Percentiles rank a stretch among this genome's conserved stretches.
Conservation (phyloP, 2,329 filamentous ascomycete genomes). For the Penicillium psychrosexuale region DNA sequence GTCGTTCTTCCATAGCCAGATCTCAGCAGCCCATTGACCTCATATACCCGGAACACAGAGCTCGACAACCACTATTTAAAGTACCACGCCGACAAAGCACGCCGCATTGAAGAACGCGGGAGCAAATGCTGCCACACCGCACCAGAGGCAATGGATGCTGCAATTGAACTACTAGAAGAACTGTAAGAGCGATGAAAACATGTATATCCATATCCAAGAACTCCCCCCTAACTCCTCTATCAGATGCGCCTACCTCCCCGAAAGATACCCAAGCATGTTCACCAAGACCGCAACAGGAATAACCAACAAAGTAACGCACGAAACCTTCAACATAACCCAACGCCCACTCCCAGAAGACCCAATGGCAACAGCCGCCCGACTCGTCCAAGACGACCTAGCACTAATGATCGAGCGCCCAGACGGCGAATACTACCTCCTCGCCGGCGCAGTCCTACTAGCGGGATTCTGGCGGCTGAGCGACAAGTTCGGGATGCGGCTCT, state of each 20-base stretch:
- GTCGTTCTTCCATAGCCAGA: background rate
- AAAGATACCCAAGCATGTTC: conserved; percentile 72
- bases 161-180: conserved; percentile 73
- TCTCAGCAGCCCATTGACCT: background rate
- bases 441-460: conserved; percentile 70
- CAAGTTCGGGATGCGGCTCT: conserved; percentile 75
- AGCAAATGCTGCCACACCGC: conserved; percentile 66
- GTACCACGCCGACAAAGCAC: conserved; percentile 69
- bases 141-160: conserved; percentile 67
- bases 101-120: conserved; percentile 65
- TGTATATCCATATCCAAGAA: background rate
- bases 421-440: conserved; percentile 76
- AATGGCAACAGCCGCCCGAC: conserved; percentile 68
- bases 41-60: conserved; percentile 46
- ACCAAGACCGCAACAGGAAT: conserved; percentile 61
- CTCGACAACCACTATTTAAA: conserved; percentile 74
- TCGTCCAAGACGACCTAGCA: conserved; percentile 78
- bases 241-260: conserved; percentile 62
- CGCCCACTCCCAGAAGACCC: conserved; percentile 70
- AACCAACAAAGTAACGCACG: conserved; percentile 67
- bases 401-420: conserved; percentile 76
- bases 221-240: conserved; percentile 1
- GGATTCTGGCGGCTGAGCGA: conserved; percentile 82
- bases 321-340: conserved; percentile 65
- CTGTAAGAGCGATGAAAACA: conserved; percentile 43